A percentile compares a stretch with the other conserved stretches of the same genome.
These are phyloP conservation scores for Cryptosporidium parvum DNA, from an alignment of 169 alveolate genomes.

Conservation along the genomic window DNA sequence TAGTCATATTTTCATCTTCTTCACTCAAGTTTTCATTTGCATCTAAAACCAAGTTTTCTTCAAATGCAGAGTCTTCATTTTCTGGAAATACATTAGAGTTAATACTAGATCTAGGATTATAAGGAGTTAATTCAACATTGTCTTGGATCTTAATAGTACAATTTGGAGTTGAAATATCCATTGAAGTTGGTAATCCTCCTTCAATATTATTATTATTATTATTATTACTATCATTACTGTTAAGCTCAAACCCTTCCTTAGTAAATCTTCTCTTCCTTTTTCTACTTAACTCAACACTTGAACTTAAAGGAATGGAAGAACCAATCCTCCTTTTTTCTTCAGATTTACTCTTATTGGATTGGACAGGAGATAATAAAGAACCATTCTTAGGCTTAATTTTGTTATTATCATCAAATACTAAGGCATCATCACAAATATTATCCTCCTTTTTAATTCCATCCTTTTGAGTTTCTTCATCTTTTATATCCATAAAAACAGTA, in stretches of 20 bases:
- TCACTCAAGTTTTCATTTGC: slow-evolving; percentile 62
- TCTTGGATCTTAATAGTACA: background rate
- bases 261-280: slow-evolving; percentile 73
- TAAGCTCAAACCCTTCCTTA: slow-evolving; percentile 49
- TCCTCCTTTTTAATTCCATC: background rate
- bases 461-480: background rate
- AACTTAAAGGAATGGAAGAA: slow-evolving; percentile 47
- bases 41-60: slow-evolving; percentile 45
- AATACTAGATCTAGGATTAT: slow-evolving; percentile 3
- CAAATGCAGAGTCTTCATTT: slow-evolving; percentile 25
- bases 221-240: background rate
- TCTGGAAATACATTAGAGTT: background rate
- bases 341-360: slow-evolving; percentile 12
- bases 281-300: slow-evolving; percentile 41
- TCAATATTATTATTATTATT: background rate
- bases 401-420: background rate
- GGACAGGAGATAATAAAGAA: slow-evolving; percentile 23
- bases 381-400: background rate
- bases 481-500: background rate
- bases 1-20: slow-evolving; percentile 32
- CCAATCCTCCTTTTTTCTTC: slow-evolving; percentile 68
- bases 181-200: background rate
- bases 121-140: background rate
- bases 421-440: background rate
- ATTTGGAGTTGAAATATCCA: slow-evolving; percentile 1